Evolutionary conservation across 768 basidiomycete genomes (phyloP), one percentile per base, ranked within the genome.

Genomic region (Butyriboletus loyo): DNA sequence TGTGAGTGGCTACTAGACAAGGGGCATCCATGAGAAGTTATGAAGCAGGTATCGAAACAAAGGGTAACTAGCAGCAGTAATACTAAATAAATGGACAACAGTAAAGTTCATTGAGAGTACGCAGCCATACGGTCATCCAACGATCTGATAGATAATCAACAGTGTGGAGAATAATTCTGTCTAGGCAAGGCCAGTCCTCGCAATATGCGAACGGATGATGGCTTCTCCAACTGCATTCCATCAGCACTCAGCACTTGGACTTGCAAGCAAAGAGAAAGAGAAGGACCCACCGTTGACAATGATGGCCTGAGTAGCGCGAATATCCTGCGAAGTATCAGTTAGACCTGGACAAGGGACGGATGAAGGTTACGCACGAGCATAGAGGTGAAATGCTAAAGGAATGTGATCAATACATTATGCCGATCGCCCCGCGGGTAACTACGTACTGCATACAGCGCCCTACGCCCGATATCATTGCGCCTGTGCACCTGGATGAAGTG

Each of bases 401-500:
- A 38, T 34, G 24, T 32, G 25, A 53, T 55, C 48, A 65, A 50
- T 46, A 63, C 15, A 15, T n/a, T 39, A 9, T 35, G 14, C 40
- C 13, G 27, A 43, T 51, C 25, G 43, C 32, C 21, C 19, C 21
- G n/a, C n/a, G 34, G 32, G 46, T 39, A 21, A 50, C 45, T 7
- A 80, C 85, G 66, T 61, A 87, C 85, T 42, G 82, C 77, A 64
- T 83, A 89, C 17, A 90, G 72, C 43, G 77, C 77, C 39, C 88
- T 77, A 50, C 76, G 75, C 17, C 77, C 75, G 28, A 72, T 69
- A 61, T 88, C 86, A 54, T 84, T 84, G 57, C 80, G 78, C 61
- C 80, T 77, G 66, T 92, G 87, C 11, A 84, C 83, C 56, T 88
- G 86, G 25, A 84, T 71, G 63, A 92, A 92, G 66, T 92, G 90